phyloP scores from a whole-genome alignment of 306 rosid species.

The Sindora glabra region DNA sequence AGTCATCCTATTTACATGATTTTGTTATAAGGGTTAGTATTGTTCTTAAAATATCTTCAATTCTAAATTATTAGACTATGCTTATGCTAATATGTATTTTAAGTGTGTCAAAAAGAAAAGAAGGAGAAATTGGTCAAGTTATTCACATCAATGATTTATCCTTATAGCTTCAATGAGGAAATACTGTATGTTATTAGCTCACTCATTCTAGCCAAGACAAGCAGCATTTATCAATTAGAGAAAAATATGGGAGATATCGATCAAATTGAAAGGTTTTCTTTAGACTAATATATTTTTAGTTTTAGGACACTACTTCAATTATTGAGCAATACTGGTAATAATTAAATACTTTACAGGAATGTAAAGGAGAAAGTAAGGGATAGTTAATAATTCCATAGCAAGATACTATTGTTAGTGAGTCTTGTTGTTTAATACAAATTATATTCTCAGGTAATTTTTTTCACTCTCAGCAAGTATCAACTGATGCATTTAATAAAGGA shows the following conservation, averaged over 20 bases:
- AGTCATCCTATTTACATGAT: too few relatives aligned
- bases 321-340: background rate
- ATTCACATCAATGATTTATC: background rate
- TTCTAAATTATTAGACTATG: too few relatives aligned
- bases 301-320: background rate
- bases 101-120: background rate
- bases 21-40: too few relatives aligned
- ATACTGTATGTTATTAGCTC: slow-evolving; percentile 40
- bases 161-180: slow-evolving; percentile 47
- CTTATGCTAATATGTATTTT: too few relatives aligned
- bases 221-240: slow-evolving; percentile 39
- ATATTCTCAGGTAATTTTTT: too few relatives aligned
- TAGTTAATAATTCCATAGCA: background rate
- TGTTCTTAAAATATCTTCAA: too few relatives aligned
- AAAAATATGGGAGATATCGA: slow-evolving; percentile 15
- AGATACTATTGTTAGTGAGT: too few relatives aligned
- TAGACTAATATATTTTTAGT: background rate
- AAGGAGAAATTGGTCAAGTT: background rate
- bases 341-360: background rate
- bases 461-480: too few relatives aligned
- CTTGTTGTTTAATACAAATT: too few relatives aligned
- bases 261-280: slow-evolving; percentile 14
- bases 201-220: slow-evolving; percentile 33
- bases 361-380: background rate
- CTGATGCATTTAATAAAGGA: too few relatives aligned